Evolutionary conservation across 2,329 filamentous ascomycete genomes (phyloP).

Genomic region (Talaromyces piceae): DNA sequence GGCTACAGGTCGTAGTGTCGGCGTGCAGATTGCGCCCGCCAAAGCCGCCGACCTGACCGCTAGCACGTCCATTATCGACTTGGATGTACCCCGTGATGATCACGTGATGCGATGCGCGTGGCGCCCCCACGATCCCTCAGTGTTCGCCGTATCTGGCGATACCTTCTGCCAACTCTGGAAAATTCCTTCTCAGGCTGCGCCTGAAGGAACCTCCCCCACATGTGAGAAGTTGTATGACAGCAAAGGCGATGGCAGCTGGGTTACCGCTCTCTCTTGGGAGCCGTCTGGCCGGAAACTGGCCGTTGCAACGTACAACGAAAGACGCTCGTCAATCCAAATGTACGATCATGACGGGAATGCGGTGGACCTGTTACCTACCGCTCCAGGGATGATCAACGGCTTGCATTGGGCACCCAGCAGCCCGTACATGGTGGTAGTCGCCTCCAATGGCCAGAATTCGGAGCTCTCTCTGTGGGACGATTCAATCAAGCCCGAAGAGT

Average conservation of each 20-base stretch:
- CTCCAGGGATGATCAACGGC: slow-evolving; percentile 37
- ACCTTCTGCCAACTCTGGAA: slow-evolving; percentile 41
- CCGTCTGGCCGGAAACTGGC: slow-evolving; percentile 38
- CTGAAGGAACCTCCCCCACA: slow-evolving; percentile 14
- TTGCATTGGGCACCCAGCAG: slow-evolving; percentile 35
- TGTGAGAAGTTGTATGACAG: slow-evolving; percentile 31
- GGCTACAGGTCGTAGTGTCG: slow-evolving; percentile 38
- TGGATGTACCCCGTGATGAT: slow-evolving; percentile 26
- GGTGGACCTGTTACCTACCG: slow-evolving; percentile 39
- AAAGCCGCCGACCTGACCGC: slow-evolving; percentile 41
- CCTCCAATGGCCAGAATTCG: slow-evolving; percentile 32
- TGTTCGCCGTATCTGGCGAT: slow-evolving; percentile 37
- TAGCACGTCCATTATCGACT: slow-evolving; percentile 36
- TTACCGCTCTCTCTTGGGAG: slow-evolving; percentile 42
- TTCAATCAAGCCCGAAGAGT: slow-evolving; percentile 28
- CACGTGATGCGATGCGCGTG: slow-evolving; percentile 38
- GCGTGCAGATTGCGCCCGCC: slow-evolving; percentile 41
- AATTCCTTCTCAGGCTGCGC: slow-evolving; percentile 14
- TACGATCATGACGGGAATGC: slow-evolving; percentile 38
- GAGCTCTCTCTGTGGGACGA: slow-evolving; percentile 40
- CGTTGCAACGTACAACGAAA: slow-evolving; percentile 39
- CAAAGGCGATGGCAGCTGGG: slow-evolving; percentile 25
- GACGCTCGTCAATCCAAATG: slow-evolving; percentile 37
- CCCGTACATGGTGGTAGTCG: slow-evolving; percentile 35
- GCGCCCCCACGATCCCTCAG: slow-evolving; percentile 38